Evolutionary conservation across 2,329 filamentous ascomycete species (phyloP).

Genomic region (Pseudogymnoascus sp.): DNA sequence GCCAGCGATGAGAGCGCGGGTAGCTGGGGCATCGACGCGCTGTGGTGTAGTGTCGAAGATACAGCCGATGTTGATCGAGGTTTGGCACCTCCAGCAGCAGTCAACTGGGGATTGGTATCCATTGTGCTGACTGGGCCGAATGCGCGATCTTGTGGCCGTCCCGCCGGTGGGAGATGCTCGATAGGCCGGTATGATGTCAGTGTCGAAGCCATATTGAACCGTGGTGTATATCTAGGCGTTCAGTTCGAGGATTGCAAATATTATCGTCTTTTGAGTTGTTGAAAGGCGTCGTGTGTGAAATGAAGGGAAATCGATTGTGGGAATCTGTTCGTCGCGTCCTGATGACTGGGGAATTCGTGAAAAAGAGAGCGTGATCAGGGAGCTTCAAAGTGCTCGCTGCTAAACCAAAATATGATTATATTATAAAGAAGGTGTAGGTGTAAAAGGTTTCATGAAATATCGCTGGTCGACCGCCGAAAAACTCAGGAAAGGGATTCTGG

Average conservation of each 20-base stretch:
- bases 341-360: slow-evolving; percentile 4
- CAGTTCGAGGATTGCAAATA: not conserved
- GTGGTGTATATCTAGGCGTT: not conserved
- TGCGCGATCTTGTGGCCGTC: slow-evolving; percentile 33
- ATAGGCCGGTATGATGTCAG: slow-evolving; percentile 1
- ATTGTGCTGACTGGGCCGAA: slow-evolving; percentile 34
- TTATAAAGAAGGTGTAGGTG: slow-evolving; percentile 1
- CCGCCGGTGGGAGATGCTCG: not conserved
- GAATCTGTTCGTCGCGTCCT: slow-evolving; percentile 5
- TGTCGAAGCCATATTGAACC: slow-evolving; percentile 4
- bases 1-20: slow-evolving; percentile 55
- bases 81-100: slow-evolving; percentile 43
- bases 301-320: not conserved
- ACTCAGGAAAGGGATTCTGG: not conserved
- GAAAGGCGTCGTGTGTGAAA: not conserved
- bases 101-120: slow-evolving; percentile 34
- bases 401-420: not conserved
- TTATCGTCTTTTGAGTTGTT: not conserved
- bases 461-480: not conserved
- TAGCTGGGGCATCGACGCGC: slow-evolving; percentile 37
- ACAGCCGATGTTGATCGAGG: slow-evolving; percentile 44
- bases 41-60: slow-evolving; percentile 36
- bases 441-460: slow-evolving; percentile 1
- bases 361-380: not conserved
- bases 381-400: not conserved